phyloP scores from a whole-genome alignment of 257 asterid genomes.

The Orobanche coerulescens region DNA sequence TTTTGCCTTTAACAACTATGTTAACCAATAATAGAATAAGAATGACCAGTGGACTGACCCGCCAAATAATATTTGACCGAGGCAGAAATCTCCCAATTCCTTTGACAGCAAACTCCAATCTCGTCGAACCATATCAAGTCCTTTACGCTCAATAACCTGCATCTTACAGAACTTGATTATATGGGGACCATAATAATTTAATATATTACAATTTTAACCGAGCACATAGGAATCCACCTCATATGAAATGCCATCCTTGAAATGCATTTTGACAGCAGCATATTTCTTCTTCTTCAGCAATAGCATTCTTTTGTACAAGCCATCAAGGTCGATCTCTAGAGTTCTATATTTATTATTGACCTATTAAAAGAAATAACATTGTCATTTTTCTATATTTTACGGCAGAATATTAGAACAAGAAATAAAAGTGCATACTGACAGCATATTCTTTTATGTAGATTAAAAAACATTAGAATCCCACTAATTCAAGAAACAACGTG shows the following conservation, averaged over 20 bases:
- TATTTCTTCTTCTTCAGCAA: slow-evolving; percentile 97
- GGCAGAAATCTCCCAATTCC: slow-evolving; percentile 94
- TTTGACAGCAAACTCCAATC: slow-evolving; percentile 98
- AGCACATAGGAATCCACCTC: slow-evolving; percentile 47
- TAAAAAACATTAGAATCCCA: no score
- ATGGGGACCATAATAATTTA: no score
- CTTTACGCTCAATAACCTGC: slow-evolving; percentile 87
- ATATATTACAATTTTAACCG: no score
- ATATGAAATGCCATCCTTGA: slow-evolving; percentile 58
- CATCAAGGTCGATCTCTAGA: slow-evolving; percentile 97
- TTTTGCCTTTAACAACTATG: no score
- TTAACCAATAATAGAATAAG: no score
- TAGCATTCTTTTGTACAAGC: slow-evolving; percentile 91
- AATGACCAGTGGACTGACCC: slow-evolving; percentile 51
- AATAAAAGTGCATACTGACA: no score
- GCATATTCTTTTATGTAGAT: no score
- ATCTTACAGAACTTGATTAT: no score
- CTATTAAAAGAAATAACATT: slow-evolving; percentile 30
- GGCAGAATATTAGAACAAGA: no score
- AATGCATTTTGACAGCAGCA: slow-evolving; percentile 89
- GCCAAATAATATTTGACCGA: slow-evolving; percentile 82
- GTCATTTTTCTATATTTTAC: no score
- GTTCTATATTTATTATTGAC: slow-evolving; percentile 92
- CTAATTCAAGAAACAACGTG: no score
- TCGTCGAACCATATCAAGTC: slow-evolving; percentile 98